These are phyloP conservation scores for Blastomyces parvus DNA, from an alignment of 2,329 filamentous ascomycete species.

Conservation along the genomic window DNA sequence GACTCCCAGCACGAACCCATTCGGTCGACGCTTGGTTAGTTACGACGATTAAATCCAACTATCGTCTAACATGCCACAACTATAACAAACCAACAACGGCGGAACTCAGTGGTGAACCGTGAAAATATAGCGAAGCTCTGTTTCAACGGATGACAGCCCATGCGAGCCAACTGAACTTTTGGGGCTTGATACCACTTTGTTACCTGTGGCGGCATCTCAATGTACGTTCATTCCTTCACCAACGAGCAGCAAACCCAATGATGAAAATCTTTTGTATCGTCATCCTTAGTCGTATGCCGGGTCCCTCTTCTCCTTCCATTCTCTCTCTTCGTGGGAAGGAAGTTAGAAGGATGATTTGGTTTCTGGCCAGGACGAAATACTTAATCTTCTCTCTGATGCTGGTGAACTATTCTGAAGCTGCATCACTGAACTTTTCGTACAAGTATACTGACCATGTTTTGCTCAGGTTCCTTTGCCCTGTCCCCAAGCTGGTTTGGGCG, in stretches of 20 bases:
- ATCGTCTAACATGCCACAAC: background rate
- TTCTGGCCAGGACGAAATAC: conserved; percentile 13
- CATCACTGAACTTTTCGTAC: background rate
- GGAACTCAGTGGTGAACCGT: background rate
- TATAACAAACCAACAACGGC: background rate
- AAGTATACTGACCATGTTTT: conserved; percentile 2
- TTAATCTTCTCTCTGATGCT: conserved; percentile 18
- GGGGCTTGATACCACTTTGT: background rate
- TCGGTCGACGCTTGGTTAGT: conserved; percentile 1
- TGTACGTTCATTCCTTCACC: conserved; percentile 7
- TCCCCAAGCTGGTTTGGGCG: background rate
- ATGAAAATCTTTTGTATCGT: conserved; percentile 85
- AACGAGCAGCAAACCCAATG: conserved; percentile 41
- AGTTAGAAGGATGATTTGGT: conserved; percentile 4
- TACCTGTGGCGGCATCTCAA: background rate
- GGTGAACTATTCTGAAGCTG: background rate
- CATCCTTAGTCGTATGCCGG: conserved; percentile 85
- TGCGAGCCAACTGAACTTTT: background rate
- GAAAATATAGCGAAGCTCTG: background rate
- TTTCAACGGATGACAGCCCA: background rate
- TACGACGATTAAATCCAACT: background rate
- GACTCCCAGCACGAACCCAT: background rate
- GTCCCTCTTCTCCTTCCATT: conserved; percentile 17
- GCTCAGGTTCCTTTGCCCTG: background rate
- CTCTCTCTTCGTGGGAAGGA: background rate